Conservation (phyloP, 768 basidiomycete genomes). For the Russula dissimulans region DNA sequence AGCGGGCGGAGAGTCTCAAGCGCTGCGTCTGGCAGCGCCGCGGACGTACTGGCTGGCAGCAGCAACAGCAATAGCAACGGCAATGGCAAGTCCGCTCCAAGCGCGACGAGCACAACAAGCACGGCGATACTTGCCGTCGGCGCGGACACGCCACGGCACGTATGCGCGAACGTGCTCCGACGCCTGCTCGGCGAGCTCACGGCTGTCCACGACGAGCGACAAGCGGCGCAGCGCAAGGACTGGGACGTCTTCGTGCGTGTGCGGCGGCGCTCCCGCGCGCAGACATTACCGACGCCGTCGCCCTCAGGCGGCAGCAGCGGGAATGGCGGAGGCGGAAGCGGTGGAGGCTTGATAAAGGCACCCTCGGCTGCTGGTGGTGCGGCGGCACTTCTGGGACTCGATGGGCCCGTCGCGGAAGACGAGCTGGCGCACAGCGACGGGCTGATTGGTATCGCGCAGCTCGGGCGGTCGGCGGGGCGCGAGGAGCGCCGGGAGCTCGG, state of each 20-base stretch:
- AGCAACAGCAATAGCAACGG: neutral
- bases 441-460: constrained; percentile 83
- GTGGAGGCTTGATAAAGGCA: neutral
- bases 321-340: constrained; percentile 10
- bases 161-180: constrained; percentile 66
- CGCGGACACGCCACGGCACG: constrained; percentile 58
- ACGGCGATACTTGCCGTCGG: constrained; percentile 53
- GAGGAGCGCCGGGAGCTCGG: constrained; percentile 77
- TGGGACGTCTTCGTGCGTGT: constrained; percentile 82
- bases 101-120: constrained; percentile 28
- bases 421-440: constrained; percentile 78
- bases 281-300: constrained; percentile 27
- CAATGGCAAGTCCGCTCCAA: neutral
- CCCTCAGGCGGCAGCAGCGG: constrained; percentile 14
- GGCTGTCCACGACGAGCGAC: constrained; percentile 73
- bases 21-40: neutral
- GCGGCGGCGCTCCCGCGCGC: constrained; percentile 40
- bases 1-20: neutral
- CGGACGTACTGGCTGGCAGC: neutral
- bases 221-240: constrained; percentile 56
- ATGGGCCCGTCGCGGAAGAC: constrained; percentile 54
- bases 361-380: constrained; percentile 32
- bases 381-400: constrained; percentile 59
- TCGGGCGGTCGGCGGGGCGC: constrained; percentile 60
- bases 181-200: constrained; percentile 68